Evolutionary conservation across 192 early-diverging fungal species (phyloP).

Genomic region (Coemansia umbellata): DNA sequence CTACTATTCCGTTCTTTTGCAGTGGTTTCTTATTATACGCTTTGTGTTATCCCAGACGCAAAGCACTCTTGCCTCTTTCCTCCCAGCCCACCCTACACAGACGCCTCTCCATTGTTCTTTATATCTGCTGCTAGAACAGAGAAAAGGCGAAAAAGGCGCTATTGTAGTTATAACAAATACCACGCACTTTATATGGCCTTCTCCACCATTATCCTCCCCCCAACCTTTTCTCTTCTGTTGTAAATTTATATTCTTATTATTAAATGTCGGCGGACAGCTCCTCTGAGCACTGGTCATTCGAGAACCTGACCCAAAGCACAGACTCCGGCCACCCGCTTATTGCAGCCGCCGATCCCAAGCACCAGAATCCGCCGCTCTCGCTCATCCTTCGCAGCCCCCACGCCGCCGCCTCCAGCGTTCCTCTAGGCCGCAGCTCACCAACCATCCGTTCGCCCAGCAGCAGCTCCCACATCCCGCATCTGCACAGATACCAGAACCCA

Average conservation of each 20-base stretch:
- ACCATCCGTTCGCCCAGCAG: constrained; percentile 29
- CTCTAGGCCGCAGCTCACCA: neutral
- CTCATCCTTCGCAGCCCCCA: constrained; percentile 20
- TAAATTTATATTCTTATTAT: no score
- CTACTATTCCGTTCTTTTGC: no score
- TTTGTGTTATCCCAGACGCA: no score
- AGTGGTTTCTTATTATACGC: no score
- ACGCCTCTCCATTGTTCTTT: no score
- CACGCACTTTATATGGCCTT: no score
- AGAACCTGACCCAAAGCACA: constrained; percentile 46
- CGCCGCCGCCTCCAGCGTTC: neutral
- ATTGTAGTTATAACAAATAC: no score
- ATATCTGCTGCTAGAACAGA: no score
- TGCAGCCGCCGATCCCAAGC: constrained; percentile 2
- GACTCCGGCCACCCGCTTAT: constrained; percentile 28
- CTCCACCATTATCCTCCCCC: neutral
- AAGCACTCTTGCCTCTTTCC: no score
- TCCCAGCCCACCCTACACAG: no score
- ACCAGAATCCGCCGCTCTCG: constrained; percentile 36
- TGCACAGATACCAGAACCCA: constrained; percentile 14
- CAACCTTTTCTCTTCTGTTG: no score
- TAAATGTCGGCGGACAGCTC: constrained; percentile 57
- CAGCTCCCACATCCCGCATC: constrained; percentile 15
- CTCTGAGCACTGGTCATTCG: constrained; percentile 55
- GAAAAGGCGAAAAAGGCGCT: no score